phyloP scores from a whole-genome alignment of 768 basidiomycete species.

The Leccinum ochraceum region DNA sequence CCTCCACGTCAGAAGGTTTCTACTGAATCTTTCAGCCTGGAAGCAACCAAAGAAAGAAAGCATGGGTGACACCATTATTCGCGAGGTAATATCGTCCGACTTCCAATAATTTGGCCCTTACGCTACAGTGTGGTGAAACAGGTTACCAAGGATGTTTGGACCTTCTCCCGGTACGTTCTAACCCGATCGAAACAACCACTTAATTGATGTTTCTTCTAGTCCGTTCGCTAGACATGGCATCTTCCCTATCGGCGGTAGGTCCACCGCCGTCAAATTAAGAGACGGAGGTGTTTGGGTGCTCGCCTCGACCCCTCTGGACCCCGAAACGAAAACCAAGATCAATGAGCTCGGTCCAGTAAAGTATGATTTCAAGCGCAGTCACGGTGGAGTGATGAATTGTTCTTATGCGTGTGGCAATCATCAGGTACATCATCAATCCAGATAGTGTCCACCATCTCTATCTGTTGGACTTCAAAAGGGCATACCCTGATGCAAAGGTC shows the following conservation, averaged over 20 bases:
- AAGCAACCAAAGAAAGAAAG: conserved; percentile 8
- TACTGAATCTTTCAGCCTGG: conserved; percentile 6
- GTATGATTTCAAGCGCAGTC: conserved; percentile 30
- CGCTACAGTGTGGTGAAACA: conserved; percentile 21
- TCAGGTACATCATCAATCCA: conserved; percentile 58
- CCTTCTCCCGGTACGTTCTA: conserved; percentile 55
- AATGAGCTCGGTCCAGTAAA: conserved; percentile 69
- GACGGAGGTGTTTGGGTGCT: conserved; percentile 77
- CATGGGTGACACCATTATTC: conserved; percentile 43
- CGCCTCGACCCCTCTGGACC: conserved; percentile 74
- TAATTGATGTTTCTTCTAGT: conserved; percentile 35
- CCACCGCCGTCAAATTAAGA: conserved; percentile 73
- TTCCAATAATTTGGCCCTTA: background rate
- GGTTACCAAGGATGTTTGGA: conserved; percentile 60
- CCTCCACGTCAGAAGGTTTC: conserved; percentile 18
- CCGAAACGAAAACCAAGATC: conserved; percentile 62
- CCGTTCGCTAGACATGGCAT: conserved; percentile 68
- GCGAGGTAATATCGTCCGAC: conserved; percentile 36
- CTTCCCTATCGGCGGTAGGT: conserved; percentile 78
- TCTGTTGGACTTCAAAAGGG: conserved; percentile 63
- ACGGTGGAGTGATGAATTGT: background rate
- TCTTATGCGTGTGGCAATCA: conserved; percentile 1
- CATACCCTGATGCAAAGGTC: conserved; percentile 70
- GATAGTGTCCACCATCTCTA: conserved; percentile 62
- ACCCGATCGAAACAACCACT: background rate